phyloP scores from a whole-genome alignment of 2,329 filamentous ascomycete species.

The Trichoderma simmonsii region DNA sequence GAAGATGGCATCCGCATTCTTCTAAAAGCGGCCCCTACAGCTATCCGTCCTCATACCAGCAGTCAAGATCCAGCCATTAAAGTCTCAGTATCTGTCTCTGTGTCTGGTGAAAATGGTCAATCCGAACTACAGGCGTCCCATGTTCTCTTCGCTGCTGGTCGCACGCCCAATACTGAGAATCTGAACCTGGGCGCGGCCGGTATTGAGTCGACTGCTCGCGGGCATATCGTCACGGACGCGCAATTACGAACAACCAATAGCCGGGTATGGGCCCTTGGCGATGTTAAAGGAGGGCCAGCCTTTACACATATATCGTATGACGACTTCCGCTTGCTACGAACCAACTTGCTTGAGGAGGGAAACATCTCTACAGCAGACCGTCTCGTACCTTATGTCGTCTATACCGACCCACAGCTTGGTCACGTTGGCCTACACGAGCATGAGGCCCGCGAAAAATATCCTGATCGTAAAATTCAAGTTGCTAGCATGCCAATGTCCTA shows the following conservation, averaged over 20 bases:
- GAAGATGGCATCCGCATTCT: slow-evolving; percentile 46
- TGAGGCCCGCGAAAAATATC: slow-evolving; percentile 28
- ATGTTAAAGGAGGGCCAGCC: slow-evolving; percentile 50
- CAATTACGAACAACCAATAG: slow-evolving; percentile 42
- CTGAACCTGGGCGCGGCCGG: slow-evolving; percentile 42
- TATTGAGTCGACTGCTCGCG: slow-evolving; percentile 38
- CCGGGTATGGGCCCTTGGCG: slow-evolving; percentile 48
- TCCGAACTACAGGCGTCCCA: slow-evolving; percentile 35
- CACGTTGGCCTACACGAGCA: slow-evolving; percentile 48
- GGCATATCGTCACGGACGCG: slow-evolving; percentile 44
- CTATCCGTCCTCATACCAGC: not conserved
- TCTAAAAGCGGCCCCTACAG: slow-evolving; percentile 33
- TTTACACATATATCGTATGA: slow-evolving; percentile 58
- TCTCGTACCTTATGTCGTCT: slow-evolving; percentile 45
- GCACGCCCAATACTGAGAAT: slow-evolving; percentile 47
- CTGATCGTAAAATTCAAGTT: slow-evolving; percentile 35
- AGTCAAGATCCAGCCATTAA: not conserved
- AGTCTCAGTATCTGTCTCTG: slow-evolving; percentile 23
- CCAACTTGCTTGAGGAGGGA: slow-evolving; percentile 31
- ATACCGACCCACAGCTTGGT: slow-evolving; percentile 52
- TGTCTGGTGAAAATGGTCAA: slow-evolving; percentile 6
- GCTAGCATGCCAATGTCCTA: slow-evolving; percentile 51
- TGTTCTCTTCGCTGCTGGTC: slow-evolving; percentile 48
- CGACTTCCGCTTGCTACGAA: slow-evolving; percentile 50
- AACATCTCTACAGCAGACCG: slow-evolving; percentile 25